Conservation (phyloP, 2,329 filamentous ascomycete genomes). For the Coniochaeta prunicola region DNA sequence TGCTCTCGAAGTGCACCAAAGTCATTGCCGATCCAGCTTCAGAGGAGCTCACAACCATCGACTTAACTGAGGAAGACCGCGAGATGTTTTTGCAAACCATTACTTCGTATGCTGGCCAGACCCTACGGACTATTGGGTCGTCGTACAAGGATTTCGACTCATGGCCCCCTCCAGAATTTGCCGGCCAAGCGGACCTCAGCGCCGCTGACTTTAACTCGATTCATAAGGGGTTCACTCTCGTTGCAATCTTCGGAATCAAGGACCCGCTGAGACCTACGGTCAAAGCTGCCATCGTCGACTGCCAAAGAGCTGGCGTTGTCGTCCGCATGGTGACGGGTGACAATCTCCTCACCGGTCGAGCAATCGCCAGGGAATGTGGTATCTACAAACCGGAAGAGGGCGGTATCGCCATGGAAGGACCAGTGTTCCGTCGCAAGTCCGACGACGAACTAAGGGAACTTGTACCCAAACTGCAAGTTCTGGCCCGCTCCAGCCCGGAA, state of each 20-base stretch:
- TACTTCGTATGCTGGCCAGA: conserved; percentile 55
- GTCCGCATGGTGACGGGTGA: conserved; percentile 62
- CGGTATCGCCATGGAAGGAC: conserved; percentile 62
- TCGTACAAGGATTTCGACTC: conserved; percentile 64
- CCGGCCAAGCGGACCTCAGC: conserved; percentile 48
- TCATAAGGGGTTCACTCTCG: conserved; percentile 65
- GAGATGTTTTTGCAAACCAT: conserved; percentile 47
- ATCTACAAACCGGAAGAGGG: conserved; percentile 47
- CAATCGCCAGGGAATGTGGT: conserved; percentile 58
- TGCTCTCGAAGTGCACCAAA: conserved; percentile 36
- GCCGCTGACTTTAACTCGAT: conserved; percentile 52
- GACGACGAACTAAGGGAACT: conserved; percentile 50
- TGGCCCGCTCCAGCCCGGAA: conserved; percentile 59
- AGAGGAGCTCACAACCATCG: conserved; percentile 40
- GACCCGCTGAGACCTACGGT: conserved; percentile 66
- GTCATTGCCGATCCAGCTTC: conserved; percentile 37
- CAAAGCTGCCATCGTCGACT: conserved; percentile 58
- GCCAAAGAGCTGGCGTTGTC: conserved; percentile 60
- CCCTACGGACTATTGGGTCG: conserved; percentile 68
- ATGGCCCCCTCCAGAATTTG: conserved; percentile 18
- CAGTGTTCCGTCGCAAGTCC: conserved; percentile 55
- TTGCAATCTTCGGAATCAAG: conserved; percentile 67
- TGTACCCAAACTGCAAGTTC: conserved; percentile 53
- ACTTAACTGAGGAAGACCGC: conserved; percentile 49
- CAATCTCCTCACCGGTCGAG: conserved; percentile 56